Conservation (phyloP, 306 rosid species). For the Quercus engelmannii region DNA sequence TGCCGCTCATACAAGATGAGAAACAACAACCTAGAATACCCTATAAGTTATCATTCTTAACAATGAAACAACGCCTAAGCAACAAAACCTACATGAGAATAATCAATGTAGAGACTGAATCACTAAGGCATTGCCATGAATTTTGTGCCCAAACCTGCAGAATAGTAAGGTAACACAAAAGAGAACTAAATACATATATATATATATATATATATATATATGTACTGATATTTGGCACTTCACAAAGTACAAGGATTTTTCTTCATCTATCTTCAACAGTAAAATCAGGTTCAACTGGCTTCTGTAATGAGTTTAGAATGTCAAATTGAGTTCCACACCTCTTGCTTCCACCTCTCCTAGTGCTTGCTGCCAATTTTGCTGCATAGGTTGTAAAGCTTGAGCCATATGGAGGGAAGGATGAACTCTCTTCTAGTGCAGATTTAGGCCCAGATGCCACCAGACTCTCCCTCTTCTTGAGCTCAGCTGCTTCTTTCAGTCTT, state of each 20-base stretch:
- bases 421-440: slow-evolving; percentile 28
- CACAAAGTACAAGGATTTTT: not conserved
- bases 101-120: not conserved
- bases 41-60: not conserved
- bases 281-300: slow-evolving; percentile 60
- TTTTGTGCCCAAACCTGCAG: not conserved
- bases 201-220: not conserved
- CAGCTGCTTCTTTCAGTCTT: slow-evolving; percentile 33
- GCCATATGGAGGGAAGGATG: slow-evolving; percentile 25
- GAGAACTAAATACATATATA: not conserved
- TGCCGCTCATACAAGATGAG: not conserved
- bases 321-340: slow-evolving; percentile 35
- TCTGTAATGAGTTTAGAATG: slow-evolving; percentile 38
- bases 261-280: slow-evolving; percentile 19
- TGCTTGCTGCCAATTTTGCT: slow-evolving; percentile 26
- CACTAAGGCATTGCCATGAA: not conserved
- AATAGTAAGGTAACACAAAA: not conserved
- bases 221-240: not conserved
- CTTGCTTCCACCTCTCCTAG: slow-evolving; percentile 41
- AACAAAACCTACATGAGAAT: not conserved
- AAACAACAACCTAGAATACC: not conserved
- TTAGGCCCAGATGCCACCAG: not conserved
- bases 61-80: not conserved
- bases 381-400: slow-evolving; percentile 15
- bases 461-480: slow-evolving; percentile 34